Conservation (phyloP, 2,329 filamentous ascomycete genomes). For the Sarocladium oryzae region DNA sequence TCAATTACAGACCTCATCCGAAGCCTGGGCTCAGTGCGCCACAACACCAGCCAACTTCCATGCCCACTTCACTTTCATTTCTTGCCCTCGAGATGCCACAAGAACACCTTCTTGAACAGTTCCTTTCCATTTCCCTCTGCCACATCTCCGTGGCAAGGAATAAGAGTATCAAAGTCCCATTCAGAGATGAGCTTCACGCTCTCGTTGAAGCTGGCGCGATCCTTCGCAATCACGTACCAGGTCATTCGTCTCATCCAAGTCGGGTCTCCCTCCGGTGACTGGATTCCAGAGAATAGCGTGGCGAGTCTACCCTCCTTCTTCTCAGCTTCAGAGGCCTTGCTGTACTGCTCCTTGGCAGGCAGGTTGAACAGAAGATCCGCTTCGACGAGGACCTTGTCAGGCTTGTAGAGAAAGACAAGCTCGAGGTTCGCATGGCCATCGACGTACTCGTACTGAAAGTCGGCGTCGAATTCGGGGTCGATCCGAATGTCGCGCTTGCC, state of each 20-base stretch:
- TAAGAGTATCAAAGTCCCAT: constrained; percentile 81
- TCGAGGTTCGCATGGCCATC: constrained; percentile 77
- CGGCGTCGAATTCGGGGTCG: constrained; percentile 71
- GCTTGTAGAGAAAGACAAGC: constrained; percentile 79
- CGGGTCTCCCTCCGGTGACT: constrained; percentile 58
- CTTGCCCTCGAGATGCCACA: constrained; percentile 64
- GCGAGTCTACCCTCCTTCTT: constrained; percentile 30
- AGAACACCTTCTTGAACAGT: constrained; percentile 70
- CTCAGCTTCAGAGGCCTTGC: constrained; percentile 43
- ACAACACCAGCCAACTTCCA: background rate
- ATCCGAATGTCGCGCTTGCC: constrained; percentile 48
- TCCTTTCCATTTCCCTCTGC: constrained; percentile 69
- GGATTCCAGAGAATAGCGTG: constrained; percentile 43
- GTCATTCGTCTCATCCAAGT: constrained; percentile 72
- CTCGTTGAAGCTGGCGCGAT: constrained; percentile 63
- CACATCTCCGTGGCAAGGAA: constrained; percentile 91
- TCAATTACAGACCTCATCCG: background rate
- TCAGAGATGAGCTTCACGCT: constrained; percentile 61
- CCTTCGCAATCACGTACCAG: constrained; percentile 66
- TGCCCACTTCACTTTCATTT: constrained; percentile 12
- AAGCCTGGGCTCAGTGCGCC: no score
- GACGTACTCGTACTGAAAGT: constrained; percentile 84
- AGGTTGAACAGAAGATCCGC: constrained; percentile 92
- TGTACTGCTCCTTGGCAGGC: constrained; percentile 84
- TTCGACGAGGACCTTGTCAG: constrained; percentile 72